Base-by-base conservation (phyloP, 2,329 filamentous ascomycete genomes). In the Penicillium capsulatum region DNA sequence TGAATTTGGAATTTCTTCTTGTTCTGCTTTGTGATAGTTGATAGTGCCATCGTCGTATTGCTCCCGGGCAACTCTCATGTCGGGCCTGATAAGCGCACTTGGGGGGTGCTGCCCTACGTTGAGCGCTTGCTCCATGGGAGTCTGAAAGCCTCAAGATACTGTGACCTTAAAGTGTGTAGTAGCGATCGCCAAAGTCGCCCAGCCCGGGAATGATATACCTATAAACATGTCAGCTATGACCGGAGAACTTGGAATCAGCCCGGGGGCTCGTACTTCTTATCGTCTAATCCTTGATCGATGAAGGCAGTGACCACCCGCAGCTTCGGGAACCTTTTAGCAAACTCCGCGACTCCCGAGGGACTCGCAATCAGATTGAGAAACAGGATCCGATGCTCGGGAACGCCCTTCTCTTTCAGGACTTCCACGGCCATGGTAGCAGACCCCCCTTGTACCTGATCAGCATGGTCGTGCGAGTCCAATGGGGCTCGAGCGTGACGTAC, bases 341-440 rank as follows among this genome's bases (percentile, higher is more conserved):
- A 97, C 57, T 86, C 90, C 57, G 81, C 79, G 51, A 94, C 85
- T 4, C 92, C 92, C 60, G 95, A 84, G 0, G 92, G 92, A 62
- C 90, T 96, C n/a, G 92, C 90, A 60, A 98, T 96, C 45, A 98
- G 73, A 66, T 98, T 98, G 42, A 98, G 75, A 71, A 98, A 98
- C 27, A 97, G 73, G 47, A 98, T 98, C 42, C 86, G 84, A 53
- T 97, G 87, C 68, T 97, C 92, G 0, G 90, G 89, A 4, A 98
- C 92, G 20, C 92, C 92, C 50, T 86, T 83, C 27, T 82, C 82
- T 63, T 86, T 94, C 53, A 98, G 75, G 3, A 96, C 88, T 50
- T 97, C 87, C 13, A 97, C 90, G 19, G 92, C 92, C 86, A 98
- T 94, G 41, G 89, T 92, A 36, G 92, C 92, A 42, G 90, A 96